Conservation (phyloP, 148 eudicot species). For the Fallopia convolvulus region DNA sequence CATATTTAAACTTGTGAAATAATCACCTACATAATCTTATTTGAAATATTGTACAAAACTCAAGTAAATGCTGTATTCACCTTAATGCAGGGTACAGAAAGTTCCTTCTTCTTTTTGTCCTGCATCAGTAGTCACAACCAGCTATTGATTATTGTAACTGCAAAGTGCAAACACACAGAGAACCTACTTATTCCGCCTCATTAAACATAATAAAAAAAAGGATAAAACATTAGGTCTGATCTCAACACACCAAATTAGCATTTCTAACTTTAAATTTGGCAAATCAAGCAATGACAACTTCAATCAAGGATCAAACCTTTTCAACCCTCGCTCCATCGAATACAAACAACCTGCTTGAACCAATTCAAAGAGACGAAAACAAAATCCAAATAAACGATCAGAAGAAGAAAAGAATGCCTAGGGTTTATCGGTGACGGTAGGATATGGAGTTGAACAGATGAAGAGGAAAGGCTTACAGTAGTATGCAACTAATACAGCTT, state of each 20-base stretch:
- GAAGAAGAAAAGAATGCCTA: neutral
- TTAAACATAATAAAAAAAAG: no score
- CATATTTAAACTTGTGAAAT: no score
- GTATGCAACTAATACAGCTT: neutral
- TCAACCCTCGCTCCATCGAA: slow-evolving; percentile 4
- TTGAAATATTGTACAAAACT: neutral
- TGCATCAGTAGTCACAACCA: neutral
- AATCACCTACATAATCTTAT: no score
- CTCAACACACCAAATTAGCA: neutral
- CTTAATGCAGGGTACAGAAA: neutral
- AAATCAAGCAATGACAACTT: neutral
- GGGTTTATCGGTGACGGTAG: neutral
- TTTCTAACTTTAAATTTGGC: neutral
- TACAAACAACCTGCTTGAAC: neutral
- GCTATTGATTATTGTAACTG: no score
- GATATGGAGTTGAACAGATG: neutral
- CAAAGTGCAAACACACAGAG: no score
- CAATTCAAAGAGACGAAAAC: neutral
- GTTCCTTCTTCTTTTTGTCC: neutral
- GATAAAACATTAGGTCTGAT: no score
- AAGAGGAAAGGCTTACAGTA: neutral
- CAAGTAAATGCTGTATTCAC: neutral
- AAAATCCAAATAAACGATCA: neutral
- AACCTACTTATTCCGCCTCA: no score
- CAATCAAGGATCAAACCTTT: neutral